phyloP scores from a whole-genome alignment of 2,329 filamentous ascomycete genomes.

The Diaporthe capsici region DNA sequence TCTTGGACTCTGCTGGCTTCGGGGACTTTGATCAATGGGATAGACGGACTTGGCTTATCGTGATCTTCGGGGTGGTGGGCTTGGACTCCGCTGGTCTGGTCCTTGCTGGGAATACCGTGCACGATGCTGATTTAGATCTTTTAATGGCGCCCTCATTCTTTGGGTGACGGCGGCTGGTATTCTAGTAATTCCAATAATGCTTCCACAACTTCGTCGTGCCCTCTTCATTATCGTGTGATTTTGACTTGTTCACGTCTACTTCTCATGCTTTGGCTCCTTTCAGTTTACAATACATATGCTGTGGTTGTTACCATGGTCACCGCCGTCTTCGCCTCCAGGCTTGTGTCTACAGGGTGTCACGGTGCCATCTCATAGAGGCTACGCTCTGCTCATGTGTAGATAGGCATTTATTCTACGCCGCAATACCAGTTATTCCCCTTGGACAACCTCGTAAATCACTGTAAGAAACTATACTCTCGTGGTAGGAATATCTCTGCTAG shows the following conservation, averaged over 20 bases:
- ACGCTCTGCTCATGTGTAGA: neutral
- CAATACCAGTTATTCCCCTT: neutral
- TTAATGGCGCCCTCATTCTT: slow-evolving; percentile 1
- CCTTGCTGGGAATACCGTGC: neutral
- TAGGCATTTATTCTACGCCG: neutral
- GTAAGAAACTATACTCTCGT: neutral
- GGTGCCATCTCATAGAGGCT: neutral
- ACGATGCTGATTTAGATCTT: neutral
- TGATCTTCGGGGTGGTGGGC: neutral
- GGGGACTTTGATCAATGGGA: slow-evolving; percentile 11
- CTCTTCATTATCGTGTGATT: neutral
- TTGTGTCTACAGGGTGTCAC: neutral
- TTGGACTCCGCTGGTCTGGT: slow-evolving; percentile 34
- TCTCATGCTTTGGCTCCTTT: too few species aligned
- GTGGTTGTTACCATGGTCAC: too few species aligned
- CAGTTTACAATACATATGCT: too few species aligned
- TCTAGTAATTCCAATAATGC: slow-evolving; percentile 33
- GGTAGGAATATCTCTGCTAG: neutral
- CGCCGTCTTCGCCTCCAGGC: neutral
- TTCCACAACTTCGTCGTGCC: neutral
- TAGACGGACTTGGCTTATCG: neutral
- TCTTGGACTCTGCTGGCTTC: slow-evolving; percentile 25
- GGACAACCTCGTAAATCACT: neutral
- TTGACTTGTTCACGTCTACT: too few species aligned
- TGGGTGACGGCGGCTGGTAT: neutral